A percentile compares a stretch with the other conserved stretches of the same genome.
These are phyloP conservation scores for Beta macrorhiza DNA, from an alignment of 179 eudicot genomes.

Conservation along the genomic window DNA sequence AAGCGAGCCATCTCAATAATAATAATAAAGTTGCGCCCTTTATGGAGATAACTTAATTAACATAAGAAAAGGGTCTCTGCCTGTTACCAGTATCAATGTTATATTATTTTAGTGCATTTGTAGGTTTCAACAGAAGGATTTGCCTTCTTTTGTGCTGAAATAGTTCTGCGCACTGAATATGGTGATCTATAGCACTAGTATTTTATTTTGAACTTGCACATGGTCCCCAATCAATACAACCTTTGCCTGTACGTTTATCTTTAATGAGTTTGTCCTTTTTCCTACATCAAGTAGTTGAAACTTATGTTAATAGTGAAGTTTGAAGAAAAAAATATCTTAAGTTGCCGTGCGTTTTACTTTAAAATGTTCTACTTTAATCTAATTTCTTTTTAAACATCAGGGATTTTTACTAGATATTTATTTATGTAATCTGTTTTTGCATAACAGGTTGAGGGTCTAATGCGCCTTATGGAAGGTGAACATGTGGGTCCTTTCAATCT, in stretches of 20 bases:
- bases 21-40: neutral
- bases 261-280: neutral
- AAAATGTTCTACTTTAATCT: neutral
- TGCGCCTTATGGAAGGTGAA: constrained; percentile 69
- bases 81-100: neutral
- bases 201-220: constrained; percentile 15
- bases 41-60: constrained; percentile 5
- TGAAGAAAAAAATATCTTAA: neutral
- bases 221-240: constrained; percentile 8
- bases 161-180: neutral
- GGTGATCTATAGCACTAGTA: constrained; percentile 5
- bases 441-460: constrained; percentile 57
- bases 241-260: neutral
- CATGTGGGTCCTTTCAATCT: constrained; percentile 69
- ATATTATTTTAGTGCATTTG: neutral
- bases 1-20: neutral
- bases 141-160: neutral
- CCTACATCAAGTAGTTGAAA: neutral
- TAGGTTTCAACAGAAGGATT: neutral
- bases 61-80: neutral
- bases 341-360: neutral
- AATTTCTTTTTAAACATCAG: neutral
- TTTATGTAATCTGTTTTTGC: neutral
- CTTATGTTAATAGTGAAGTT: neutral
- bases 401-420: neutral